Conservation (phyloP, 495 filamentous ascomycete species). For the Neurospora tetrasperma region DNA sequence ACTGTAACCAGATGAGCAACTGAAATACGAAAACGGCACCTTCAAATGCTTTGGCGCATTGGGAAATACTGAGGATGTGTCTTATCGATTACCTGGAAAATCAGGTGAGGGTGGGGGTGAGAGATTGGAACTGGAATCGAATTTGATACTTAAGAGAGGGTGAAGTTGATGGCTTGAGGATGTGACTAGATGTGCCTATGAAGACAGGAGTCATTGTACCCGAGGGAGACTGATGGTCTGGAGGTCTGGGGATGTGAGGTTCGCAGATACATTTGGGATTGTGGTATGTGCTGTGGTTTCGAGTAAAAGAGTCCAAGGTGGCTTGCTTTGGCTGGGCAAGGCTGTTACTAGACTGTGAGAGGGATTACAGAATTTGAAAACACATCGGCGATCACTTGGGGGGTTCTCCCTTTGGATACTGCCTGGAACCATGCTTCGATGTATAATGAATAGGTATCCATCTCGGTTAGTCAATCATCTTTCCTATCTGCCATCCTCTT, state of each 20-base stretch:
- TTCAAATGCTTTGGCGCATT: not conserved
- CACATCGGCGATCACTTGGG: too few relatives aligned
- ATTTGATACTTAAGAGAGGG: not conserved
- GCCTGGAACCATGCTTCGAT: too few relatives aligned
- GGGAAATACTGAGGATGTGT: not conserved
- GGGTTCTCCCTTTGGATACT: too few relatives aligned
- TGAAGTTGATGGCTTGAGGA: not conserved
- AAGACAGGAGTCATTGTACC: not conserved
- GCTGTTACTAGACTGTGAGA: too few relatives aligned
- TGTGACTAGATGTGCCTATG: not conserved
- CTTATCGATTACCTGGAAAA: not conserved
- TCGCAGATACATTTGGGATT: not conserved
- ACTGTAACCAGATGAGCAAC: not conserved
- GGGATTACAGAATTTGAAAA: too few relatives aligned
- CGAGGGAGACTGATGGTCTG: not conserved
- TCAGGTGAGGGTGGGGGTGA: not conserved
- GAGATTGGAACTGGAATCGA: not conserved
- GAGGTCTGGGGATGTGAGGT: not conserved
- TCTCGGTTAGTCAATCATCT: not conserved
- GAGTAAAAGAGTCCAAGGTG: too few relatives aligned
- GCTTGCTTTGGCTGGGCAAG: too few relatives aligned
- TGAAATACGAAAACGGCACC: not conserved
- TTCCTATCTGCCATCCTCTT: not conserved
- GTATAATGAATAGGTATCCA: too few relatives aligned
- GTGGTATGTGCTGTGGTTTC: not conserved